Base-by-base conservation (phyloP, 495 filamentous ascomycete species). In the Trichocladium antarcticum region DNA sequence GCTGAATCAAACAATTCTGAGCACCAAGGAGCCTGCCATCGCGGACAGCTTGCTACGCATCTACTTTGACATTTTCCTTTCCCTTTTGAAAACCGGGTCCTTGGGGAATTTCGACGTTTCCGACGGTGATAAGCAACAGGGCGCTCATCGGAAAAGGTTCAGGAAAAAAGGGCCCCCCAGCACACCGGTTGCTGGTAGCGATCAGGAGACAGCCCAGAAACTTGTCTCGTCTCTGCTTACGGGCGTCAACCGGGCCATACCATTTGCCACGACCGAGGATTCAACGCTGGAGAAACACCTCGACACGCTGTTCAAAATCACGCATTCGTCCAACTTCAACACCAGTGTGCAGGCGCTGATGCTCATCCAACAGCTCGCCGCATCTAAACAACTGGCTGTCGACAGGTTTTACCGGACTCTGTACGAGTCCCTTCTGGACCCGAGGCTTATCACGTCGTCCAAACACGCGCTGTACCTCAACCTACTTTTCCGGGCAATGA, bases 301-400 rank as follows among this genome's bases (percentile, higher is more conserved):
- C 49, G 85, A 96, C 60, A 94, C 89, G 3, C 71, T 98, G 27
- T 98, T 96, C 74, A 77, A 79, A 55, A 89, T 98, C 53, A 93
- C 92, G 0, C 90, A 98, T 64, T 96, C 92, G 0, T 87, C 92
- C 11, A 98, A 97, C 62, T 97, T 98, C 73, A 97, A 96, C 69
- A 98, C 93, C 7, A 89, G 87, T 60, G 85, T 98, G 24, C 92
- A 97, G 64, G 92, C 92, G 29, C 71, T 98, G 47, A 86, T 95
- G 81, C 72, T 98, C 45, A 92, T 98, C 52, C 92, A 96, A 62
- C 93, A 97, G 63, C 76, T 98, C 24, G 83, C 86, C 5, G 66
- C 79, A 14, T 77, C 84, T 7, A 87, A 93, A 60, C 80, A 90
- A 22, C 55, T 76, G 38, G 79, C 80, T 21, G 77, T 82, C 7